Conservation (phyloP, 495 filamentous ascomycete genomes). For the Umbilicaria muhlenbergii region DNA sequence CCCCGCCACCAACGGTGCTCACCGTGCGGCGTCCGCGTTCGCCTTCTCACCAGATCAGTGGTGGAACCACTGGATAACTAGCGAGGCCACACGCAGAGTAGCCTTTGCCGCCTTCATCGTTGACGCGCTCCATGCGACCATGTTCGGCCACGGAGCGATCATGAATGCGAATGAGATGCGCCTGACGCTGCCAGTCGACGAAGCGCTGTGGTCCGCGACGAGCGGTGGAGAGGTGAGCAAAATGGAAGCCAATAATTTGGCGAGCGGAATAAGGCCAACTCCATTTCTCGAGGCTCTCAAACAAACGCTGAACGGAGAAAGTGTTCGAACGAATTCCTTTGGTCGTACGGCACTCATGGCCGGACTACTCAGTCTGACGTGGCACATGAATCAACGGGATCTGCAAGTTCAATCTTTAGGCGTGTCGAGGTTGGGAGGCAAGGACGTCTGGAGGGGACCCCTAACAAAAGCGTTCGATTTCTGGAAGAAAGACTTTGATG, state of each 20-base stretch:
- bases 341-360: slow-evolving; percentile 94
- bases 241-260: slow-evolving; percentile 67
- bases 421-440: slow-evolving; percentile 61
- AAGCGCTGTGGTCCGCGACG: slow-evolving; percentile 83
- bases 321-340: slow-evolving; percentile 85
- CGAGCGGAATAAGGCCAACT: slow-evolving; percentile 70
- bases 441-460: slow-evolving; percentile 83
- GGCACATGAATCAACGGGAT: slow-evolving; percentile 96
- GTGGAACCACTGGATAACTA: slow-evolving; percentile 95
- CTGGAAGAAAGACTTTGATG: slow-evolving; percentile 90
- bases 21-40: slow-evolving; percentile 34
- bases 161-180: slow-evolving; percentile 97
- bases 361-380: slow-evolving; percentile 81
- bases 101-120: slow-evolving; percentile 93
- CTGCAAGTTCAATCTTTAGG: slow-evolving; percentile 84
- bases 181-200: slow-evolving; percentile 83
- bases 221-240: slow-evolving; percentile 77
- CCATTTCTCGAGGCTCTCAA: slow-evolving; percentile 89
- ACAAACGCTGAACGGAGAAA: slow-evolving; percentile 71
- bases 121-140: slow-evolving; percentile 90
- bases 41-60: slow-evolving; percentile 66
- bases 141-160: slow-evolving; percentile 94
- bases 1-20: slow-evolving; percentile 33
- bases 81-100: slow-evolving; percentile 76
- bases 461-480: slow-evolving; percentile 84